Conservation (phyloP, 2,329 filamentous ascomycete species). For the Fusarium neocosmosporiellum region DNA sequence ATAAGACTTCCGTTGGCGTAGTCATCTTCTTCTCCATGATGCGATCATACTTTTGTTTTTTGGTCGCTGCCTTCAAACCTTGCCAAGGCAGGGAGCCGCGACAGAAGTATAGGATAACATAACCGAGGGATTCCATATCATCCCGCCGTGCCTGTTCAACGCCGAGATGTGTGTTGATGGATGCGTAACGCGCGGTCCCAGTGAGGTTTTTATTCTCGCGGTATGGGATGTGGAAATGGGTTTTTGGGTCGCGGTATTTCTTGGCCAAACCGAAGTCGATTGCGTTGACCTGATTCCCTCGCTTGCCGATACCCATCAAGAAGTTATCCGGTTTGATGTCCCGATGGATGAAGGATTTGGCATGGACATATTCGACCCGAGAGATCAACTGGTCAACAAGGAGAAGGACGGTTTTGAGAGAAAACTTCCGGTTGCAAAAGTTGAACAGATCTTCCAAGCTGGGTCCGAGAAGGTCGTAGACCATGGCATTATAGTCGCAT, state of each 20-base stretch:
- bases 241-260: constrained; percentile 99
- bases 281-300: constrained; percentile 98
- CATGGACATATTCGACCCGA: constrained; percentile 99
- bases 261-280: constrained; percentile 98
- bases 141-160: constrained; percentile 3
- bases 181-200: constrained; percentile 5
- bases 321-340: constrained; percentile 5
- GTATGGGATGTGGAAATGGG: constrained; percentile 72
- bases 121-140: constrained; percentile 3
- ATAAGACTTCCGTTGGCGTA: not conserved
- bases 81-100: constrained; percentile 12
- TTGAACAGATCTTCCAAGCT: not conserved
- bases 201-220: constrained; percentile 83
- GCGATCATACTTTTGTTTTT: constrained; percentile 2
- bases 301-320: constrained; percentile 92
- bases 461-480: constrained; percentile 62
- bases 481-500: constrained; percentile 99
- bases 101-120: constrained; percentile 2
- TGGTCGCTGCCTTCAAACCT: constrained; percentile 48
- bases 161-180: constrained; percentile 13
- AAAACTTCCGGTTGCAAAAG: constrained; percentile 91
- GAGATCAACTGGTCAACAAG: constrained; percentile 98
- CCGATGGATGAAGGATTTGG: constrained; percentile 48
- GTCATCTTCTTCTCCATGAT: constrained; percentile 10
- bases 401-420: constrained; percentile 95